phyloP scores from a whole-genome alignment of 148 eudicot species.

The Mesembryanthemum crystallinum region DNA sequence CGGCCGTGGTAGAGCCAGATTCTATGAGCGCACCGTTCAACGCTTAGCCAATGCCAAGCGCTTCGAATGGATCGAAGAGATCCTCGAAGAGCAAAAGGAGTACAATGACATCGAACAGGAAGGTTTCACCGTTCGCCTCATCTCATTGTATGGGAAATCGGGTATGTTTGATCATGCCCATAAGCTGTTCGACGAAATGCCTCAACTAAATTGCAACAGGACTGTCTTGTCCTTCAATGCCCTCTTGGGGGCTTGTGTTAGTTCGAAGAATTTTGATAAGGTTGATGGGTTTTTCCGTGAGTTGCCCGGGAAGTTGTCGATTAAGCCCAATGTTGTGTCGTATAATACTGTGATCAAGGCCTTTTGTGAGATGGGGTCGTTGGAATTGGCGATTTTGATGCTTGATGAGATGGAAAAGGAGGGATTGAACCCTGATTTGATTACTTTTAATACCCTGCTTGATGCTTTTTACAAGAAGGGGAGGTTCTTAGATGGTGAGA shows the following conservation, averaged over 20 bases:
- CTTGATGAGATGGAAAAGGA: slow-evolving; percentile 36
- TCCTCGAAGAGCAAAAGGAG: slow-evolving; percentile 57
- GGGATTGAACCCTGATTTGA: slow-evolving; percentile 26
- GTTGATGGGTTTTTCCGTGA: slow-evolving; percentile 38
- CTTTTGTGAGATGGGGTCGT: slow-evolving; percentile 34
- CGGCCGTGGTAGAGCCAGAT: slow-evolving; percentile 28
- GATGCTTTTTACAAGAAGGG: slow-evolving; percentile 25
- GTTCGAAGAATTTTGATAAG: slow-evolving; percentile 40
- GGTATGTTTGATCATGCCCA: slow-evolving; percentile 61
- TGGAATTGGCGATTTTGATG: slow-evolving; percentile 27
- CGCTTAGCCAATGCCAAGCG: slow-evolving; percentile 48
- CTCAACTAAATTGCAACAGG: slow-evolving; percentile 34
- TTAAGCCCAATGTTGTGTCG: slow-evolving; percentile 47
- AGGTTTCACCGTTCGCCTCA: slow-evolving; percentile 46
- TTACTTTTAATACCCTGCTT: slow-evolving; percentile 29
- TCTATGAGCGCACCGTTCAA: slow-evolving; percentile 43
- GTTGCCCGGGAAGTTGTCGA: slow-evolving; percentile 33
- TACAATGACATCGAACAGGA: slow-evolving; percentile 41
- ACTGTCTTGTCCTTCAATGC: slow-evolving; percentile 59
- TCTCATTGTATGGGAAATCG: slow-evolving; percentile 48
- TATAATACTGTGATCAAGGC: slow-evolving; percentile 52
- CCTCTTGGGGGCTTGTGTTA: slow-evolving; percentile 56
- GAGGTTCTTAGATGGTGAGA: slow-evolving; percentile 36
- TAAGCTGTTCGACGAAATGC: slow-evolving; percentile 75
- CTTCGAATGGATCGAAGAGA: slow-evolving; percentile 50